Conservation (phyloP, 2,329 filamentous ascomycete genomes). For the Plectosphaerella sp. region DNA sequence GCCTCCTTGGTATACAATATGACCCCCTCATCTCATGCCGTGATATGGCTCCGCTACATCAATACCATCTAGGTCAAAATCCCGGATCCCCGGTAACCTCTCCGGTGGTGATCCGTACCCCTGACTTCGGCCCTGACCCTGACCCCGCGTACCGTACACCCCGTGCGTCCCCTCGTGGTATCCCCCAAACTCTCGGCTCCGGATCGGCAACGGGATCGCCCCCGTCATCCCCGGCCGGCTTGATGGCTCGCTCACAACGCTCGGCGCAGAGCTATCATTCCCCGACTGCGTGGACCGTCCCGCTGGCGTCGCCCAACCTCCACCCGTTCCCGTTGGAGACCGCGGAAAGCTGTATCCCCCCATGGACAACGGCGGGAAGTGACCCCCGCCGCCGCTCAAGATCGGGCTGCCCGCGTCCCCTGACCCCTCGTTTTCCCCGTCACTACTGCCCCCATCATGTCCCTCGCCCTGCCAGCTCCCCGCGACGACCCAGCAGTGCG, state of each 20-base stretch:
- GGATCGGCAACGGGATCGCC: slow-evolving; percentile 8
- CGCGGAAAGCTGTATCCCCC: slow-evolving; percentile 17
- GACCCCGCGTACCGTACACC: neutral
- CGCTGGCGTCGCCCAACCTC: slow-evolving; percentile 7
- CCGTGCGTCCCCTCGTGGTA: neutral
- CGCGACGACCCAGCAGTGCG: slow-evolving; percentile 46
- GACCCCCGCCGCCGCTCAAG: neutral
- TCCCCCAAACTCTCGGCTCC: slow-evolving; percentile 6
- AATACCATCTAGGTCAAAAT: slow-evolving; percentile 31
- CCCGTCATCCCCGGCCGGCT: neutral
- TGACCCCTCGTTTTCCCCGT: slow-evolving; percentile 17
- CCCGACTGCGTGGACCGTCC: slow-evolving; percentile 17
- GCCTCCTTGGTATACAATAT: neutral
- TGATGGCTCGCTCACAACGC: slow-evolving; percentile 21
- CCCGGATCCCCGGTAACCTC: slow-evolving; percentile 23
- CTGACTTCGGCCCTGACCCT: neutral
- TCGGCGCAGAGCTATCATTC: slow-evolving; percentile 20
- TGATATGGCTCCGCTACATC: slow-evolving; percentile 20
- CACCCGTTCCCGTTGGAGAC: slow-evolving; percentile 13
- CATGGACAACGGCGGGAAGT: neutral
- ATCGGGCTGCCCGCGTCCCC: slow-evolving; percentile 18
- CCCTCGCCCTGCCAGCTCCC: slow-evolving; percentile 29
- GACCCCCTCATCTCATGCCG: slow-evolving; percentile 4
- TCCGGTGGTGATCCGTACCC: neutral
- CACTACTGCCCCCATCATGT: slow-evolving; percentile 15